Evolutionary conservation across 495 filamentous ascomycete genomes (phyloP), one percentile per base, ranked within the genome.

Genomic region (Viridothelium virens): DNA sequence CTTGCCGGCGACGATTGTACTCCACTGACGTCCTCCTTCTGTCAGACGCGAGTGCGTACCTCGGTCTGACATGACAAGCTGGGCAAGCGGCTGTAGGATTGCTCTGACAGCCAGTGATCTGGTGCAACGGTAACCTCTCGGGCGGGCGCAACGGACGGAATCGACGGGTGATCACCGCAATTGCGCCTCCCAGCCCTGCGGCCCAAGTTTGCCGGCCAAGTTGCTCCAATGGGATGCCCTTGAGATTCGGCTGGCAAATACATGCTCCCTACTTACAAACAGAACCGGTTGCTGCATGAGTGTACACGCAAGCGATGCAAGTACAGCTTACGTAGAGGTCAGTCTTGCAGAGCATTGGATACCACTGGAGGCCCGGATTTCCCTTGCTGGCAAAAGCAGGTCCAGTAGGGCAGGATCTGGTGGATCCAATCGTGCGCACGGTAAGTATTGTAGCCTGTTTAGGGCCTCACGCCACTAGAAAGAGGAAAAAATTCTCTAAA

Each of bases 51-150:
- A 59, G 31, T 9, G 11, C 53, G 5, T 9, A 59, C 25, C 53
- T 59, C 53, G 53, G 53, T 59, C 18, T 33, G 53, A 53, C 48
- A 11, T 53, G 48, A 53, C 48, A 53, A 53, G n/a, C 53, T 59
- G 18, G 53, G n/a, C 53, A 59, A 59, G 53, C 53, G 53, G 53
- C 53, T 31, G 53, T 18, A 36, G 7, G 53, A 33, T n/a, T 18
- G 53, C 53, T 59, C 53, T 36, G 53, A 36, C 53, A 59, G 31
- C 53, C 53, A 59, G 53, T 59, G 53, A 59, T 59, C 53, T 59
- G 53, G 53, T 59, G 53, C 53, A 59, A 59, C 53, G 53, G 53
- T 59, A 36, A 59, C 53, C 53, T 36, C 14, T 18, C 31, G 31
- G 53, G 3, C 31, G 53, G 53, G 53, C 53, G 53, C 53, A 59